Evolutionary conservation across 1,139 yeast genomes (phyloP), one percentile per base, ranked within the genome.

Genomic region (Diutina mesorugosa): DNA sequence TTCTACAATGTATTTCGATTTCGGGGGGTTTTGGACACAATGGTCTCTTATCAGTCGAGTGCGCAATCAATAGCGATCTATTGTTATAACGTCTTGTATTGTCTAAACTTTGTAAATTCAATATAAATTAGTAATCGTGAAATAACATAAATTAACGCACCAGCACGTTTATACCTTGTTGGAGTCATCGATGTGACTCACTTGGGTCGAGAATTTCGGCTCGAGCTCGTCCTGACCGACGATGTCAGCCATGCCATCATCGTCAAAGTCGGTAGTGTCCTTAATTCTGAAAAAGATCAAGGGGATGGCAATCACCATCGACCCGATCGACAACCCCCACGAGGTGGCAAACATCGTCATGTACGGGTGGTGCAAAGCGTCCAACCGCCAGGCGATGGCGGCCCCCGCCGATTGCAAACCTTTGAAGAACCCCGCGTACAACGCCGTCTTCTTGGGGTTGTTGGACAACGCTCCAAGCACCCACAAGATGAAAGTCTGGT

Each of bases 381-480:
- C 85, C 59, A 83, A 69, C 62, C 84, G 69, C 86, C 87, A 83
- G 10, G 77, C 79, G 58, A 83, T 72, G 28, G 84, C 86, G 26
- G 83, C 82, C 64, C 84, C 85, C 14, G 84, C 85, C 35, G 83
- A 77, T 69, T 83, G 87, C 56, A 82, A 68, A 59, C 85, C 82
- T 70, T 83, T 83, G 71, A 80, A 83, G 67, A 79, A 79, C 54
- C 86, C 85, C 53, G 82, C 84, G 62, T 80, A 81, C 58, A 81
- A 70, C 12, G 86, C 84, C 32, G 74, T 69, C 65, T 76, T 80
- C 68, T 79, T 74, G 45, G 85, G 79, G 65, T 78, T 77, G 66
- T 81, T 81, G 59, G 85, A 77, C 58, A 82, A 66, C 38, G 84
- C 78, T 57, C 87, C 87, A 67, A 83, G 69, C 45, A 77, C 59